Evolutionary conservation across 441 rosid species (phyloP).

Genomic region (Mallotus repandus): DNA sequence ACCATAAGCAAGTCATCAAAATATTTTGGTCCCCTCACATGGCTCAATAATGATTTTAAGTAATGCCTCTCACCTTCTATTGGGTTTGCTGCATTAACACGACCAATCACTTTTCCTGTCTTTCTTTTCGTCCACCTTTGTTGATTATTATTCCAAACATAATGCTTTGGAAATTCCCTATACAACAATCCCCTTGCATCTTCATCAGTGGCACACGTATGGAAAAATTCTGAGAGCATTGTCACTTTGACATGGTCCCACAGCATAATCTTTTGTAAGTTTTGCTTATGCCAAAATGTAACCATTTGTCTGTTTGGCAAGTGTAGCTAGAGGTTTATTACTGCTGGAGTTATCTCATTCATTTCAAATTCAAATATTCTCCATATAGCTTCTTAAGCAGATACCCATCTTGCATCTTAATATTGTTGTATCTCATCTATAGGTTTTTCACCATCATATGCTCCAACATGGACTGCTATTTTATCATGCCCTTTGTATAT

Average conservation of each 20-base stretch:
- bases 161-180: background rate
- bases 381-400: background rate
- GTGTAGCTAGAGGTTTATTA: background rate
- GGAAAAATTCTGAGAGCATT: background rate
- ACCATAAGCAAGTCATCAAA: background rate
- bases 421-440: background rate
- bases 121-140: background rate
- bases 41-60: background rate
- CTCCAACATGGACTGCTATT: background rate
- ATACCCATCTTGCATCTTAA: background rate
- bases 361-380: background rate
- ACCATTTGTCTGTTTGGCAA: background rate
- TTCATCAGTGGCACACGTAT: background rate
- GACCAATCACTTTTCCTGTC: background rate
- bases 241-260: background rate
- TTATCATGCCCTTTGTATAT: background rate
- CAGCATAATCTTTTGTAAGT: background rate
- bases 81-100: background rate
- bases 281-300: background rate
- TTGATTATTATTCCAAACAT: background rate
- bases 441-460: background rate
- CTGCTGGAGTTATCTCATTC: background rate
- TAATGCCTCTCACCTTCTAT: conserved; percentile 9
- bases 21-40: background rate
- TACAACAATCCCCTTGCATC: background rate